These are phyloP conservation scores for Boletus vinaceobasis DNA, from an alignment of 768 basidiomycete genomes.

Conservation along the genomic window DNA sequence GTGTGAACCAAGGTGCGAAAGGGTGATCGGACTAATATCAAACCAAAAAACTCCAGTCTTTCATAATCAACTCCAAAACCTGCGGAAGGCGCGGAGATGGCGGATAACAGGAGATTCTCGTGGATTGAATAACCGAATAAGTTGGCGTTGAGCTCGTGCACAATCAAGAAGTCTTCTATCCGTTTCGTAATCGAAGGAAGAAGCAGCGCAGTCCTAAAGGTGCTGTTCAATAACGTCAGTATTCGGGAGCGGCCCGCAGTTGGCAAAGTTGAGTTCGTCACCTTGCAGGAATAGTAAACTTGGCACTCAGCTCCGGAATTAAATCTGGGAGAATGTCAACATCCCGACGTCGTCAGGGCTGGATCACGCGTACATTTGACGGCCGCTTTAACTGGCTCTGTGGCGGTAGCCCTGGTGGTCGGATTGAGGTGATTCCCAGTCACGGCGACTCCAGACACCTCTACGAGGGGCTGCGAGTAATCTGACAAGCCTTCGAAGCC, in stretches of 20 bases:
- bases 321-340: conserved; percentile 50
- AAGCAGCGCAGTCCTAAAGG: conserved; percentile 62
- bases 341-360: conserved; percentile 22
- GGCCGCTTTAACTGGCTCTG: conserved; percentile 36
- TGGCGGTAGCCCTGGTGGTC: conserved; percentile 36
- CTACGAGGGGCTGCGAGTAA: conserved; percentile 66
- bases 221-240: conserved; percentile 41
- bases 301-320: conserved; percentile 79
- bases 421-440: conserved; percentile 62
- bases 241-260: conserved; percentile 14
- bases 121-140: conserved; percentile 61
- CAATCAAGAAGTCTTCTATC: conserved; percentile 71
- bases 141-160: conserved; percentile 72
- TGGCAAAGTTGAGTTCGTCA: conserved; percentile 31
- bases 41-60: conserved; percentile 79
- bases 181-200: conserved; percentile 72
- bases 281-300: conserved; percentile 73
- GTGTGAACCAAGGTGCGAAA: conserved; percentile 23
- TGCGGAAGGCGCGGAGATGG: conserved; percentile 69
- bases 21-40: conserved; percentile 13
- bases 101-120: conserved; percentile 58
- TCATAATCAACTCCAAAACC: conserved; percentile 76
- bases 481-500: conserved; percentile 60
- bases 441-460: conserved; percentile 53
- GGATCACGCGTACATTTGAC: conserved; percentile 55